Percentiles rank a stretch among this genome's conserved stretches.
Evolutionary conservation across 2,329 filamentous ascomycete genomes (phyloP).

Genomic region (Diaporthe vaccinii): DNA sequence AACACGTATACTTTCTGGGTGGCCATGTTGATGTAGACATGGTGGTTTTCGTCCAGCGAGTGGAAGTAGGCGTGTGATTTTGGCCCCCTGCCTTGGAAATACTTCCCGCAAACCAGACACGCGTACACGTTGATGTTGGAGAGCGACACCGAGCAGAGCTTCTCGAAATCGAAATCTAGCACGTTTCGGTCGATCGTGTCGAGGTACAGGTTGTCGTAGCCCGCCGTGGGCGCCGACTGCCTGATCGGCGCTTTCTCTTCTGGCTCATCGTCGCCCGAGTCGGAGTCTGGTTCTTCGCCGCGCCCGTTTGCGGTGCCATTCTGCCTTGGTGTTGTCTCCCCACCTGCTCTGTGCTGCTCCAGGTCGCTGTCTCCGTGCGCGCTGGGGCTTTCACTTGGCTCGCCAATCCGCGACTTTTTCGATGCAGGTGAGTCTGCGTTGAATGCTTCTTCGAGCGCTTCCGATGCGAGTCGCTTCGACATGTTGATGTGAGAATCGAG

Average conservation of each 20-base stretch:
- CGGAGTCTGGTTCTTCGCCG: constrained; percentile 54
- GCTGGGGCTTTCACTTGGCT: constrained; percentile 45
- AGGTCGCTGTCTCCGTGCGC: constrained; percentile 51
- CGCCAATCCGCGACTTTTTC: constrained; percentile 69
- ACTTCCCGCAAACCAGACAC: constrained; percentile 96
- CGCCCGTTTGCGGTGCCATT: constrained; percentile 45
- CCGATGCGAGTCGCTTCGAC: constrained; percentile 68
- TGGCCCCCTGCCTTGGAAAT: constrained; percentile 93
- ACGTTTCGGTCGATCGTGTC: constrained; percentile 95
- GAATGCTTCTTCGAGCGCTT: constrained; percentile 70
- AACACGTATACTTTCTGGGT: constrained; percentile 92
- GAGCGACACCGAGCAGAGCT: constrained; percentile 94
- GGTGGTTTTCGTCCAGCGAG: constrained; percentile 92
- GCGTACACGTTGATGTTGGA: constrained; percentile 99
- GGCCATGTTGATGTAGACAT: constrained; percentile 98
- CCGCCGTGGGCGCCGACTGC: constrained; percentile 84
- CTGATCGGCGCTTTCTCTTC: constrained; percentile 66
- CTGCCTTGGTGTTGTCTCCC: constrained; percentile 39
- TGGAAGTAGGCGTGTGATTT: constrained; percentile 99
- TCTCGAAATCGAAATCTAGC: constrained; percentile 98
- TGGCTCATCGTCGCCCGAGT: constrained; percentile 55
- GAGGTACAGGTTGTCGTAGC: constrained; percentile 96
- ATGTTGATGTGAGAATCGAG: constrained; percentile 52
- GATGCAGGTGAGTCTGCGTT: constrained; percentile 70
- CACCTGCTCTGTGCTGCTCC: constrained; percentile 46